These are phyloP conservation scores for Colletotrichum sp. DNA, from an alignment of 2,329 filamentous ascomycete species.

Conservation along the genomic window DNA sequence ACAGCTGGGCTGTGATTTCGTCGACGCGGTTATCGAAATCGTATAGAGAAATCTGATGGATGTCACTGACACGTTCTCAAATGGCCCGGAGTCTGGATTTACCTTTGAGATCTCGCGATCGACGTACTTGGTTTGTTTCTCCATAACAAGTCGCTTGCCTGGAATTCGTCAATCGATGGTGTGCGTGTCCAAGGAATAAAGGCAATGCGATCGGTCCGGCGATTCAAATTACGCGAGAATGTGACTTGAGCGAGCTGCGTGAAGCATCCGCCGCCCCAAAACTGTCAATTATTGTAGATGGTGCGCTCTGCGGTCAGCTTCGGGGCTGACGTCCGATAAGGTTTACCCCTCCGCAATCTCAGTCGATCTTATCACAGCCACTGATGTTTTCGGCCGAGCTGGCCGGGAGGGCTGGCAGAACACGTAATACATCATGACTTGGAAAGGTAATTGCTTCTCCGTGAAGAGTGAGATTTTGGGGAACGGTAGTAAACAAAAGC, in stretches of 20 bases:
- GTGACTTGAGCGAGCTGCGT: background rate
- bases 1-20: background rate
- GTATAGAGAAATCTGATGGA: background rate
- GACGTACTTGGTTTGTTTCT: background rate
- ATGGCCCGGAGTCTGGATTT: background rate
- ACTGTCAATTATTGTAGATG: background rate
- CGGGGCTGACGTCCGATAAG: background rate
- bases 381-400: background rate
- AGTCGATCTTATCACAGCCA: background rate
- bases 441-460: no score
- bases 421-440: rapidly evolving
- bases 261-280: background rate
- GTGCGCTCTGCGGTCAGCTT: background rate
- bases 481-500: background rate
- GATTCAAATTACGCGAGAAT: background rate
- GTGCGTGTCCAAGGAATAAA: rapidly evolving
- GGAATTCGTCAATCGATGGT: background rate
- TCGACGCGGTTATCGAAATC: background rate
- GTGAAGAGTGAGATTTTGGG: background rate
- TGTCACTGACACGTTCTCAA: background rate
- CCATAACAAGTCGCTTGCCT: background rate
- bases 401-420: background rate
- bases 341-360: background rate
- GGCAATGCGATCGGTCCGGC: rapidly evolving
- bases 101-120: background rate